A percentile compares a stretch with the other conserved stretches of the same genome.
phyloP scores from a whole-genome alignment of 192 early-diverging fungal genomes.

The Coemansia sp. region DNA sequence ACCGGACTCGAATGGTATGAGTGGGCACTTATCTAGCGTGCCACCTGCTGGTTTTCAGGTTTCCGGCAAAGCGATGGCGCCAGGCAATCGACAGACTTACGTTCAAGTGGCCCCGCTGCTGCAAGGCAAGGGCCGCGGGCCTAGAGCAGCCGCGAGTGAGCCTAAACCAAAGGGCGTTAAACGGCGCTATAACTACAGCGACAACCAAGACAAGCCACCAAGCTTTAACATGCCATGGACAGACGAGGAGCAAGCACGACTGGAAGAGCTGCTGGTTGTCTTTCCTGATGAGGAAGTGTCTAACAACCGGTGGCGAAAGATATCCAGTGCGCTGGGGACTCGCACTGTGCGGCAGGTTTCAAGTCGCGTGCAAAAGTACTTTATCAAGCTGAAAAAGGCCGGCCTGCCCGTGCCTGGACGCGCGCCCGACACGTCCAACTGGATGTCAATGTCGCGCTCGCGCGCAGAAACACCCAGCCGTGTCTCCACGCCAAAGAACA shows the following conservation, averaged over 20 bases:
- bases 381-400: slow-evolving; percentile 70
- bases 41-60: not conserved
- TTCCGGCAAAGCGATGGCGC: not conserved
- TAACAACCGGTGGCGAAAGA: slow-evolving; percentile 66
- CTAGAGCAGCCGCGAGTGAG: not conserved
- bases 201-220: slow-evolving; percentile 46
- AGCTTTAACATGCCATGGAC: slow-evolving; percentile 67
- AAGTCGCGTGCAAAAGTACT: slow-evolving; percentile 76
- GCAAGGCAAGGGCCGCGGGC: not conserved
- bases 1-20: not conserved
- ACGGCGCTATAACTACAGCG: not conserved
- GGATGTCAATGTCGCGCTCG: slow-evolving; percentile 19
- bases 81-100: not conserved
- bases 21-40: not conserved
- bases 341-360: slow-evolving; percentile 70
- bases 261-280: slow-evolving; percentile 58
- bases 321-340: slow-evolving; percentile 63
- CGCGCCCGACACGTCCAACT: slow-evolving; percentile 53
- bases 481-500: slow-evolving; percentile 8
- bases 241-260: slow-evolving; percentile 61
- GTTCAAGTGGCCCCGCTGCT: not conserved
- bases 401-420: slow-evolving; percentile 67
- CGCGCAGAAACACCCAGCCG: not conserved
- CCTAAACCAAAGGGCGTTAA: not conserved
- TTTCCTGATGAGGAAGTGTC: slow-evolving; percentile 70